phyloP scores from a whole-genome alignment of 192 early-diverging fungal genomes.

The Cladochytrium replicatum region DNA sequence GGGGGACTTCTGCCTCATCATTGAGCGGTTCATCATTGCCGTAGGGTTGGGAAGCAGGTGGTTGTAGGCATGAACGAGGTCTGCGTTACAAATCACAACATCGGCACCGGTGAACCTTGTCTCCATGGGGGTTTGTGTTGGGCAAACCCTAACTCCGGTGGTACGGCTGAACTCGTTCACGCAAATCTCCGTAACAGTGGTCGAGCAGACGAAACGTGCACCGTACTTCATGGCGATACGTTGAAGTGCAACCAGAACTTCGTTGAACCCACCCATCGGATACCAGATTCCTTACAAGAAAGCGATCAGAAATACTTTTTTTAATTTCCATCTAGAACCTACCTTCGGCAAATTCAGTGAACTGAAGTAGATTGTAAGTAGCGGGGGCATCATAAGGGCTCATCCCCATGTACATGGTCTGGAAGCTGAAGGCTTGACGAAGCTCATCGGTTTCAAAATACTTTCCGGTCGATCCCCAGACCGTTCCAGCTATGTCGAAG shows the following conservation, averaged over 20 bases:
- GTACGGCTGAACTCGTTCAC: too few relatives aligned
- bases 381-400: constrained; percentile 50
- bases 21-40: too few relatives aligned
- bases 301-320: not conserved
- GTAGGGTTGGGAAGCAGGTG: constrained; percentile 24
- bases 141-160: too few relatives aligned
- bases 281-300: constrained; percentile 33
- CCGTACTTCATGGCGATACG: constrained; percentile 27
- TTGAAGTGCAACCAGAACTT: constrained; percentile 30
- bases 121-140: too few relatives aligned
- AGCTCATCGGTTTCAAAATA: constrained; percentile 44
- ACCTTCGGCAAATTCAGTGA: constrained; percentile 45
- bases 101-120: too few relatives aligned
- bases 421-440: constrained; percentile 47
- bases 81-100: constrained; percentile 46
- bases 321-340: not conserved
- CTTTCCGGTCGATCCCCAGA: constrained; percentile 28
- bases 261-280: constrained; percentile 47
- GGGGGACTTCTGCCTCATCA: too few relatives aligned
- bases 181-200: constrained; percentile 33
- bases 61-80: constrained; percentile 43
- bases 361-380: constrained; percentile 41
- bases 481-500: constrained; percentile 31
- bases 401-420: constrained; percentile 60
- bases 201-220: constrained; percentile 29